Conservation (phyloP, 1,139 yeast species). For the Blastobotrys niveus region DNA sequence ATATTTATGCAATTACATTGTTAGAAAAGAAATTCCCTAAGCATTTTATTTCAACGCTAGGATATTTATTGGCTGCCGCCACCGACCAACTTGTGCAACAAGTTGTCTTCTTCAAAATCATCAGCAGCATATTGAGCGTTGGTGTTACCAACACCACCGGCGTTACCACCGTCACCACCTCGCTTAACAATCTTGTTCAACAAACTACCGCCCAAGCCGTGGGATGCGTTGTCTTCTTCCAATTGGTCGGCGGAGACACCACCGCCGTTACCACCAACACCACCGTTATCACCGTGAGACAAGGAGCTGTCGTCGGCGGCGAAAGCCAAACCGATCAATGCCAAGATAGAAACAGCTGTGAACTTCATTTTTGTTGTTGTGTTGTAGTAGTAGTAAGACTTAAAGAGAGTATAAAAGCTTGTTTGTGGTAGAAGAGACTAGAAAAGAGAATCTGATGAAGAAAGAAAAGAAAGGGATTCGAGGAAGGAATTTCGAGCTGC, state of each 20-base stretch:
- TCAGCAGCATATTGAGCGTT: neutral
- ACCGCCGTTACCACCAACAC: slow-evolving; percentile 7
- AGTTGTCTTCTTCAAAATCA: neutral
- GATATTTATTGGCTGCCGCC: too few species aligned
- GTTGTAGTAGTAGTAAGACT: too few species aligned
- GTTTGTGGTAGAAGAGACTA: too few species aligned
- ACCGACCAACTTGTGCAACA: neutral
- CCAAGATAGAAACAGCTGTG: neutral
- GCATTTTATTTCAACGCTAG: too few species aligned
- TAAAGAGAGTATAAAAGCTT: too few species aligned
- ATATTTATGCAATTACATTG: too few species aligned
- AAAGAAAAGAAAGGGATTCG: too few species aligned
- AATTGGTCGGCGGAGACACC: neutral
- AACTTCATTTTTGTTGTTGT: slow-evolving; percentile 4
- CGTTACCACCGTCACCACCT: slow-evolving; percentile 6
- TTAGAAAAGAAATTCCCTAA: too few species aligned
- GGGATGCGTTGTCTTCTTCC: neutral
- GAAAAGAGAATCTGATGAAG: too few species aligned
- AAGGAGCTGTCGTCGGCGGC: slow-evolving; percentile 1
- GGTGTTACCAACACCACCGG: slow-evolving; percentile 1
- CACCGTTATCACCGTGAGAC: slow-evolving; percentile 6
- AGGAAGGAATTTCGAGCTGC: too few species aligned
- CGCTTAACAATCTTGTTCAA: too few species aligned
- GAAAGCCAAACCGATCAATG: neutral
- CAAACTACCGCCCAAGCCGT: slow-evolving; percentile 1